These are phyloP conservation scores for Phytophthora brassicae DNA, from an alignment of 352 stramenopile species.

Conservation along the genomic window DNA sequence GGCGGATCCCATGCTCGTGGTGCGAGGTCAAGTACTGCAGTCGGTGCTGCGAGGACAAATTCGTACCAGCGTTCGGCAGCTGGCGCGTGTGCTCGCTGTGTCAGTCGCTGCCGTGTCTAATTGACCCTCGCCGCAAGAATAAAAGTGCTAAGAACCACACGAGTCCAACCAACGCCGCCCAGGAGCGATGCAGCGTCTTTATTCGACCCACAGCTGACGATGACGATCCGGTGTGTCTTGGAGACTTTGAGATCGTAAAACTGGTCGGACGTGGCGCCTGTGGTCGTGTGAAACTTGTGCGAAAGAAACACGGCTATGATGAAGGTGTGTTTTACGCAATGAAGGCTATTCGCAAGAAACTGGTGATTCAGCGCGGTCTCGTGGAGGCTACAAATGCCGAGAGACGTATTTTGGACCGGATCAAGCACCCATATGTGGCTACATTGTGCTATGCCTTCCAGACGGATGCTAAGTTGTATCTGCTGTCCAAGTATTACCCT, in stretches of 20 bases:
- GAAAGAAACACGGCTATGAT: slow-evolving; percentile 85
- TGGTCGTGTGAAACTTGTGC: slow-evolving; percentile 81
- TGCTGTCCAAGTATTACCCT: slow-evolving; percentile 95
- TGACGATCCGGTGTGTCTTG: slow-evolving; percentile 67
- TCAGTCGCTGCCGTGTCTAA: slow-evolving; percentile 76
- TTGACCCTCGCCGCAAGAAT: slow-evolving; percentile 79
- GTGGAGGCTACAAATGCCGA: slow-evolving; percentile 92
- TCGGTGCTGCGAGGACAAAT: slow-evolving; percentile 85
- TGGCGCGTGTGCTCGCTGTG: slow-evolving; percentile 83
- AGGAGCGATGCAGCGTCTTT: slow-evolving; percentile 74
- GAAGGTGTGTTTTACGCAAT: slow-evolving; percentile 85
- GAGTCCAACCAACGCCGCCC: slow-evolving; percentile 40
- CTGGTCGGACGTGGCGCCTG: slow-evolving; percentile 95
- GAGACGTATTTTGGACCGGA: slow-evolving; percentile 84
- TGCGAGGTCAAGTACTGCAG: slow-evolving; percentile 88
- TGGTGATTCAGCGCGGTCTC: slow-evolving; percentile 83
- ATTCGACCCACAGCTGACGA: slow-evolving; percentile 64
- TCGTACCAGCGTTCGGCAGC: slow-evolving; percentile 71
- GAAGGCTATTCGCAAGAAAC: slow-evolving; percentile 88
- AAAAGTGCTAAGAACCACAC: slow-evolving; percentile 63
- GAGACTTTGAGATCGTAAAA: slow-evolving; percentile 97
- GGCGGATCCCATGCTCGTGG: slow-evolving; percentile 78
- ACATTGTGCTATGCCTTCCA: slow-evolving; percentile 92
- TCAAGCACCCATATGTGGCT: slow-evolving; percentile 98
- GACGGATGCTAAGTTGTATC: slow-evolving; percentile 88